Evolutionary conservation across 1,284 basidiomycete genomes (phyloP), one percentile per base, ranked within the genome.

Genomic region (Cutaneotrichosporon arboriforme): DNA sequence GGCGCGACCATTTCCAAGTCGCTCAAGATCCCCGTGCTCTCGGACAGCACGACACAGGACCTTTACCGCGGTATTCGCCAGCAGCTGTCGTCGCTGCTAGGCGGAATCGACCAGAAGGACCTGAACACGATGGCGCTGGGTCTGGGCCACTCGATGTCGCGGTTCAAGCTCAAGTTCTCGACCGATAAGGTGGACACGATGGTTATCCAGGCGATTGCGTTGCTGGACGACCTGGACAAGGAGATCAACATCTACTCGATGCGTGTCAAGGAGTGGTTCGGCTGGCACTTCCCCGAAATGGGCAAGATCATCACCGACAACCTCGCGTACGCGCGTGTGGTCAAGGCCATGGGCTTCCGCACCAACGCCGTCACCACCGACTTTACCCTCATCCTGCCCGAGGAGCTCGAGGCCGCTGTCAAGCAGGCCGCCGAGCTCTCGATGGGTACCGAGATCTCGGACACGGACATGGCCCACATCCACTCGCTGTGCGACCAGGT

Each of bases 271-370:
- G 94, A 97, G 82, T 98, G 94, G 94, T 98, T 97, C 70, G 94
- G 94, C 21, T 98, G 94, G 94, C 94, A 98, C 79, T 97, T 97
- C 83, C 94, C 94, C 10, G 94, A 98, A 77, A 90, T 98, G 87
- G 89, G 87, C 65, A 97, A 97, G 80, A 97, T 98, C 74, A 88
- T 97, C 64, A 84, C 86, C 61, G 94, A 98, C 80, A 98, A 96
- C 77, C 79, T 94, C 52, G 92, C 93, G 21, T 98, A 97, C 74
- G 91, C 96, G 55, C 94, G 92, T 77, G 85, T 88, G 55, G 83
- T 96, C 66, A 85, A 85, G 61, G 76, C 80, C 36, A 92, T 96
- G 89, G 91, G 90, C 58, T 90, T 94, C 82, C 88, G 94, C 62
- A 96, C 94, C 63, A 96, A 94, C 75, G 89, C 90, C 40, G 80